These are phyloP conservation scores for Xylariaceae sp. DNA, from an alignment of 2,329 filamentous ascomycete genomes.

Conservation along the genomic window DNA sequence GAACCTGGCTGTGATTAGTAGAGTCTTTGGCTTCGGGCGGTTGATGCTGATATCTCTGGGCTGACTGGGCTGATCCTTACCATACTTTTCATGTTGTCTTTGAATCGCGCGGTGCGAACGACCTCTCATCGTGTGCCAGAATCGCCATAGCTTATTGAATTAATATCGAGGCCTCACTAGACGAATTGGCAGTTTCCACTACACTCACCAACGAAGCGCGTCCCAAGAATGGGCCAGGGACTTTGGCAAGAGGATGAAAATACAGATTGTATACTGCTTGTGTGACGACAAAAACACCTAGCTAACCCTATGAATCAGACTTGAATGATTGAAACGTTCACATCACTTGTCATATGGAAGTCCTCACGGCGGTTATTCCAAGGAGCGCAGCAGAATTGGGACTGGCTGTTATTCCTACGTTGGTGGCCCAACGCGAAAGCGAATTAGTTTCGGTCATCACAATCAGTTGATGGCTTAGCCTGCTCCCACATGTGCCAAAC, in stretches of 20 bases:
- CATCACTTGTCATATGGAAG: background rate
- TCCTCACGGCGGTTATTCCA: background rate
- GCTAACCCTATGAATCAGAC: background rate
- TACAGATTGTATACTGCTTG: background rate
- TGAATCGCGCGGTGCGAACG: background rate
- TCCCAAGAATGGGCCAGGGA: background rate
- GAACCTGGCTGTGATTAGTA: too few species aligned
- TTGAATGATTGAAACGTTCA: background rate
- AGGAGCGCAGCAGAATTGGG: conserved; percentile 1
- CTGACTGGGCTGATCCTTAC: background rate
- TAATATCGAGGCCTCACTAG: background rate
- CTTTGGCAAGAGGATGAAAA: background rate
- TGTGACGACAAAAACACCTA: too few species aligned
- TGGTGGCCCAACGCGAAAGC: too few species aligned
- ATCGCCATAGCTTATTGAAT: background rate
- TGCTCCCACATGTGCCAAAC: too few species aligned
- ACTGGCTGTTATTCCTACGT: too few species aligned
- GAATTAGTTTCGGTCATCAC: too few species aligned
- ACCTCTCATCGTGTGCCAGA: background rate
- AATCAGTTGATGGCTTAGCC: too few species aligned
- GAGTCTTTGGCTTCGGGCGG: too few species aligned
- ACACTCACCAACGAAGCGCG: background rate
- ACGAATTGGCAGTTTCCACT: background rate
- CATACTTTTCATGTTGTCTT: background rate
- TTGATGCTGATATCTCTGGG: background rate